Evolutionary conservation across 805 yeast species (phyloP).

Genomic region (Ogataea methylovora): DNA sequence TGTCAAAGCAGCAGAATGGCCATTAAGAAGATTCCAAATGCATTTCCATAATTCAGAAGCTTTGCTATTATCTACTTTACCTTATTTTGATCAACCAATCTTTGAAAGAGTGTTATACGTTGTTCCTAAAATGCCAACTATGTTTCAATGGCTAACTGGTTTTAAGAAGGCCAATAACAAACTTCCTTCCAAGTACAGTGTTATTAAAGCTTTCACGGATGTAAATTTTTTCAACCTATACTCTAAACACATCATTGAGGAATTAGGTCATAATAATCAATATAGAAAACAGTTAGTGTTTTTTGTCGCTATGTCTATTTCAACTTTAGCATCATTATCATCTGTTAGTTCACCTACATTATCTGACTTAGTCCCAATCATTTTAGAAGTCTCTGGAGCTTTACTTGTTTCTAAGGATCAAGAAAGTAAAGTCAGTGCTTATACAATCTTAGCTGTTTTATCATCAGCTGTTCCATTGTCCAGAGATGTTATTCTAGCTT

Average conservation of each 20-base stretch:
- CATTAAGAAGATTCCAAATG: conserved; percentile 82
- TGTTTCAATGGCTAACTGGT: conserved; percentile 64
- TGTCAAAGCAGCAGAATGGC: conserved; percentile 86
- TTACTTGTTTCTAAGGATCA: conserved; percentile 38
- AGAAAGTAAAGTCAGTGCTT: conserved; percentile 77
- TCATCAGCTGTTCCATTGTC: conserved; percentile 65
- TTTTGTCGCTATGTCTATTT: conserved; percentile 65
- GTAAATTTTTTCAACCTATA: conserved; percentile 60
- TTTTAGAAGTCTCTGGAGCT: conserved; percentile 52
- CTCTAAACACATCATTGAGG: conserved; percentile 43
- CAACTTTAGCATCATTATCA: conserved; percentile 58
- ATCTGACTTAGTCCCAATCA: conserved; percentile 43
- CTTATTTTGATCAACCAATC: conserved; percentile 69
- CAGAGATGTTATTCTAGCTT: conserved; percentile 48
- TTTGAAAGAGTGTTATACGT: conserved; percentile 74
- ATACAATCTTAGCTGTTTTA: conserved; percentile 72
- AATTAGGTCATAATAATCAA: conserved; percentile 45
- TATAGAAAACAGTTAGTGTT: conserved; percentile 72
- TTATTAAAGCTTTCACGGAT: conserved; percentile 71
- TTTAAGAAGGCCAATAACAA: conserved; percentile 49
- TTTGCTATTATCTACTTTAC: conserved; percentile 63
- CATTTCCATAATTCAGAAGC: conserved; percentile 75
- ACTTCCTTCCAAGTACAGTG: conserved; percentile 58
- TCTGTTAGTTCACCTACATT: conserved; percentile 31
- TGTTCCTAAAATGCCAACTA: conserved; percentile 63